Evolutionary conservation across 345 rosid genomes (phyloP).

Genomic region (Microthlaspi erraticum): DNA sequence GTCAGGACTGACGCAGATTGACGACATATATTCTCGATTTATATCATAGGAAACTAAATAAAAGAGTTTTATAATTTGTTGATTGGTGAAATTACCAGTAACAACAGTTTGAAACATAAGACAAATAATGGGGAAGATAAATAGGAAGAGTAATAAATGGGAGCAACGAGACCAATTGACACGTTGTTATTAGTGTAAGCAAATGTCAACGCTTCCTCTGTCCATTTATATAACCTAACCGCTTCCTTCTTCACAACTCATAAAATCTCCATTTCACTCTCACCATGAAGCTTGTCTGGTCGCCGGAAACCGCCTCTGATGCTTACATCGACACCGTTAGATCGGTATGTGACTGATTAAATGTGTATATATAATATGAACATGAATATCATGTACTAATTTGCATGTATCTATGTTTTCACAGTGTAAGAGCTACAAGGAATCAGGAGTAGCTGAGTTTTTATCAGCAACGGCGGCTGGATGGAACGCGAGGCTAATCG

Average conservation of each 20-base stretch:
- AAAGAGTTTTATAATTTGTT: neutral
- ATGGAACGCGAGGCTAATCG: conserved; percentile 73
- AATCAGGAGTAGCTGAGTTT: conserved; percentile 75
- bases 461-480: conserved; percentile 93
- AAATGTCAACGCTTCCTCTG: conserved; percentile 47
- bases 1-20: neutral
- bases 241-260: conserved; percentile 17
- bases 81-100: neutral
- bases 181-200: conserved; percentile 36
- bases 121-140: neutral
- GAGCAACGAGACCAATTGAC: conserved; percentile 33
- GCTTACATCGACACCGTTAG: conserved; percentile 74
- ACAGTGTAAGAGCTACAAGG: conserved; percentile 59
- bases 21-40: neutral
- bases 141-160: conserved; percentile 31
- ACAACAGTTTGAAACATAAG: neutral
- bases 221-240: conserved; percentile 44
- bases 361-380: too few relatives aligned
- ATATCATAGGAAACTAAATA: too few relatives aligned
- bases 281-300: conserved; percentile 83
- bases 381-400: neutral
- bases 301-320: conserved; percentile 75
- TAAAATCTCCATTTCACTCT: conserved; percentile 19
- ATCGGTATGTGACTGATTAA: conserved; percentile 50
- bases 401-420: conserved; percentile 20